These are phyloP conservation scores for Ambrosia artemisiifolia DNA, from an alignment of 129 eudicot species.

Conservation along the genomic window DNA sequence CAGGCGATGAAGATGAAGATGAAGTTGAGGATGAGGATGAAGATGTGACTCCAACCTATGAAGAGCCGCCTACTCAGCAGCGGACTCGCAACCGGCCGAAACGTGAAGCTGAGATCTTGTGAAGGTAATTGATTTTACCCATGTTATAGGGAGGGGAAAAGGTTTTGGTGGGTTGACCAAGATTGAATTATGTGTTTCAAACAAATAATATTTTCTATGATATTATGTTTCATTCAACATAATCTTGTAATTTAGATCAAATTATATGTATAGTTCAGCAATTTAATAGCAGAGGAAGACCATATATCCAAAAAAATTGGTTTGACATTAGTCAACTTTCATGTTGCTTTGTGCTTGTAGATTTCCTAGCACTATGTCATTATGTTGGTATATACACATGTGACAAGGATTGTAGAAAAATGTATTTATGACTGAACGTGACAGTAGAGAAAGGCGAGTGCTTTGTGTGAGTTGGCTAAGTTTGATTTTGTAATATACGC, in stretches of 20 bases:
- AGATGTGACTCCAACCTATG: constrained; percentile 18
- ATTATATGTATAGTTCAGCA: constrained; percentile 28
- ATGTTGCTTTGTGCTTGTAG: not conserved
- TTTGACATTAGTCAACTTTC: not conserved
- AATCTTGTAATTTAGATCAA: constrained; percentile 12
- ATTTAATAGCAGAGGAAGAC: no score
- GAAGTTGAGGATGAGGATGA: constrained; percentile 41
- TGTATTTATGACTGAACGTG: not conserved
- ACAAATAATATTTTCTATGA: not conserved
- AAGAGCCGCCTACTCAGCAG: constrained; percentile 53
- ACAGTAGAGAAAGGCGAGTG: no score
- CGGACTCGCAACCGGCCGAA: constrained; percentile 83
- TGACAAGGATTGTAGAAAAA: not conserved
- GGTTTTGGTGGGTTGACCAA: constrained; percentile 11
- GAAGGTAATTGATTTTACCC: constrained; percentile 17
- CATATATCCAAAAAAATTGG: not conserved
- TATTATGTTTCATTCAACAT: constrained; percentile 21
- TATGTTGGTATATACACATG: not conserved
- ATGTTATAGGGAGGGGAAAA: constrained; percentile 5
- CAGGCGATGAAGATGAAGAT: constrained; percentile 21
- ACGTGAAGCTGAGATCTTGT: constrained; percentile 65
- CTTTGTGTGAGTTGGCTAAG: not conserved
- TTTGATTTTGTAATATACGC: not conserved
- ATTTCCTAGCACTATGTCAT: not conserved
- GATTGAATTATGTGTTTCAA: constrained; percentile 10